Conservation (phyloP, 2,329 filamentous ascomycete species). For the Rachicladosporium sp. region DNA sequence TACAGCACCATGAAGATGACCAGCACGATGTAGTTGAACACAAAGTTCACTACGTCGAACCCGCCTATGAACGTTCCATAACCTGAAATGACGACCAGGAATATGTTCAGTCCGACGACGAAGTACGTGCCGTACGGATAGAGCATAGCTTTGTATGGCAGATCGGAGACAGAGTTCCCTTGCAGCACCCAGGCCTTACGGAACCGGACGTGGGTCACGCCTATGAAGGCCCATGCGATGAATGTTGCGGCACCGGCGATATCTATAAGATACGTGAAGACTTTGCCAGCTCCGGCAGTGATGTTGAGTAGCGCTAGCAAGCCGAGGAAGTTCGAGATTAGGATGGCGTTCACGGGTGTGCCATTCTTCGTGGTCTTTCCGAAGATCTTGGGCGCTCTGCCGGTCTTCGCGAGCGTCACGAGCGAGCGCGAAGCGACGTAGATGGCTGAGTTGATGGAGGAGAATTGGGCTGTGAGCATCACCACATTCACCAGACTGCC, state of each 20-base stretch:
- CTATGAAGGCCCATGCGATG: constrained; percentile 53
- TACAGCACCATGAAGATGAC: constrained; percentile 47
- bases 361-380: constrained; percentile 34
- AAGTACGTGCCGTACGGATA: constrained; percentile 51
- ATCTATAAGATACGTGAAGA: constrained; percentile 57
- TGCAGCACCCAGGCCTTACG: constrained; percentile 45
- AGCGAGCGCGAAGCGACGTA: constrained; percentile 46
- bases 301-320: constrained; percentile 48
- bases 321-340: constrained; percentile 30
- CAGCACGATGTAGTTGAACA: constrained; percentile 49
- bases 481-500: constrained; percentile 51
- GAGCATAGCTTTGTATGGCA: constrained; percentile 56
- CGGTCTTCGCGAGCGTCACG: constrained; percentile 43
- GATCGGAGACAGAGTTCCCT: constrained; percentile 43
- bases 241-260: constrained; percentile 58
- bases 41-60: constrained; percentile 48
- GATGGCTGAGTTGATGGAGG: constrained; percentile 47
- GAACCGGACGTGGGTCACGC: constrained; percentile 54
- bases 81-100: constrained; percentile 52
- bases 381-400: constrained; percentile 46
- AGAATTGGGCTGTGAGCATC: constrained; percentile 46
- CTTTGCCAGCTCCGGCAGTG: constrained; percentile 52
- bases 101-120: constrained; percentile 43
- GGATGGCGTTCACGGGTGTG: constrained; percentile 41
- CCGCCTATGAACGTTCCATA: constrained; percentile 50